Percentiles rank a stretch among this genome's conserved stretches.
phyloP scores from a whole-genome alignment of 2,329 filamentous ascomycete species.

The Aspergillus terreus region DNA sequence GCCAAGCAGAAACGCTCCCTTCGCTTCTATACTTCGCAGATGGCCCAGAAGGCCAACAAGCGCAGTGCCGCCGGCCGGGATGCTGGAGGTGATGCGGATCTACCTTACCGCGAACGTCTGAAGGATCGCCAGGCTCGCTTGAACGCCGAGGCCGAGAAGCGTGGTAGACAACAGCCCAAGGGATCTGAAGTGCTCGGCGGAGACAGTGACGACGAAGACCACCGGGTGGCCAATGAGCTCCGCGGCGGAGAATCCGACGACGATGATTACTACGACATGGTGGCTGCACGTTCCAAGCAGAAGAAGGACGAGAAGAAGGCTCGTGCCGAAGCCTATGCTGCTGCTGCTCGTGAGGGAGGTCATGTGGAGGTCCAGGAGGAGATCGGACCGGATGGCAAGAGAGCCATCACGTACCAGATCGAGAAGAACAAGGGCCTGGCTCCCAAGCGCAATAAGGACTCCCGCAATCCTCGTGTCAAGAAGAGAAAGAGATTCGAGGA shows the following conservation, averaged over 20 bases:
- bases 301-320: conserved; percentile 74
- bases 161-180: conserved; percentile 63
- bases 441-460: conserved; percentile 87
- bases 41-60: conserved; percentile 89
- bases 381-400: conserved; percentile 78
- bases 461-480: conserved; percentile 93
- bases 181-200: conserved; percentile 67
- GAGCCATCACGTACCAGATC: conserved; percentile 89
- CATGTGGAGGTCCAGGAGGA: conserved; percentile 64
- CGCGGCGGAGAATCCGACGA: conserved; percentile 35
- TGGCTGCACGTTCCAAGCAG: conserved; percentile 57
- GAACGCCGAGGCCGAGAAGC: conserved; percentile 80
- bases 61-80: conserved; percentile 62
- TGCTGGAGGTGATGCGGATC: conserved; percentile 56
- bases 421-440: conserved; percentile 96
- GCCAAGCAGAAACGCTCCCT: conserved; percentile 84
- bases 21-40: conserved; percentile 97
- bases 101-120: conserved; percentile 81
- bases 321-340: conserved; percentile 53
- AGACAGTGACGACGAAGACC: conserved; percentile 64
- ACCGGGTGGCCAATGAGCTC: conserved; percentile 51
- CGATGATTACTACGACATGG: conserved; percentile 78
- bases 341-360: conserved; percentile 54
- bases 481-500: conserved; percentile 95
- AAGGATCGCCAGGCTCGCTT: conserved; percentile 81